Evolutionary conservation across 176 grass and related monocot genomes (phyloP).

Genomic region (Ampelocalamus luodianensis): DNA sequence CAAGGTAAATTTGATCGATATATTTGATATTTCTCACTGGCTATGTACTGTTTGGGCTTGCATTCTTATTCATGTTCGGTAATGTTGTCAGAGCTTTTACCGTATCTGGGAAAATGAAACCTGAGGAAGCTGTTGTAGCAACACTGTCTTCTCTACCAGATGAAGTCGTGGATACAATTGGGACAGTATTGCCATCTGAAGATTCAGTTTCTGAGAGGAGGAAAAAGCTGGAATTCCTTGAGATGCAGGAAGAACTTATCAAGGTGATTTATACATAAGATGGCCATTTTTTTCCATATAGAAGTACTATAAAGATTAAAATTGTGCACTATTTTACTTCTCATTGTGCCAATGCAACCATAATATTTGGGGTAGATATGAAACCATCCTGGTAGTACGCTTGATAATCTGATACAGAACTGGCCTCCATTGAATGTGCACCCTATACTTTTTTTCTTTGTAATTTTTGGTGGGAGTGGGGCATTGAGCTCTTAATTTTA

Average conservation of each 20-base stretch:
- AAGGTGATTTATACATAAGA: constrained; percentile 59
- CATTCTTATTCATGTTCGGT: constrained; percentile 23
- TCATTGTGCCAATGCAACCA: constrained; percentile 30
- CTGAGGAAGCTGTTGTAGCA: constrained; percentile 98
- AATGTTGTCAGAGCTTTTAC: constrained; percentile 84
- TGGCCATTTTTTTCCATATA: constrained; percentile 24
- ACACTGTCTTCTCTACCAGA: constrained; percentile 97
- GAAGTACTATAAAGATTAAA: constrained; percentile 30
- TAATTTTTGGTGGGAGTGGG: not conserved
- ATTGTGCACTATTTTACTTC: constrained; percentile 17
- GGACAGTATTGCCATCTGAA: constrained; percentile 92
- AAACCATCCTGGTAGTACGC: not conserved
- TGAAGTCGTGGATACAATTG: constrained; percentile 99
- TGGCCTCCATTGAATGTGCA: not conserved
- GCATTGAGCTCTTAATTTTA: constrained; percentile 18
- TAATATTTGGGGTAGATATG: constrained; percentile 21
- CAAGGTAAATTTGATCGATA: constrained; percentile 62
- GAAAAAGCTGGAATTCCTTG: constrained; percentile 92
- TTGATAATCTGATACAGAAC: constrained; percentile 31
- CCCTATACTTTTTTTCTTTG: not conserved
- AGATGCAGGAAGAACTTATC: constrained; percentile 99
- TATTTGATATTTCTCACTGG: constrained; percentile 30
- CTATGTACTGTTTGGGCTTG: constrained; percentile 30
- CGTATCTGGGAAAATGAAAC: constrained; percentile 95
- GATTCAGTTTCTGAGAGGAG: constrained; percentile 98